Evolutionary conservation across 2,329 filamentous ascomycete genomes (phyloP).

Genomic region (Sporothrix humicola): DNA sequence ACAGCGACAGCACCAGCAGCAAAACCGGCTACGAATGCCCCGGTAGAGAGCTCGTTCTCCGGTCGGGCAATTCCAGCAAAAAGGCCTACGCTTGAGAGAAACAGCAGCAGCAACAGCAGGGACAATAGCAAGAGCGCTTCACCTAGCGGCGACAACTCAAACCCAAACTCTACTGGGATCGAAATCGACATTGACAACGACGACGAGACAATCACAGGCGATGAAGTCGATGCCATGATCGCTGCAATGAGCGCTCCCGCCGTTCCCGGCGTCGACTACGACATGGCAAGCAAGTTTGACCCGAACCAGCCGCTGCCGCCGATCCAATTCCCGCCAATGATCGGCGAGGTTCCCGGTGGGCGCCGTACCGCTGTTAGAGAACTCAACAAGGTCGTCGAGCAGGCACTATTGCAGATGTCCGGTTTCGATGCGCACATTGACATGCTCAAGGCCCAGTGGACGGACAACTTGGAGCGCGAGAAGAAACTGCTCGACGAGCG

Average conservation of each 20-base stretch:
- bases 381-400: conserved; percentile 38
- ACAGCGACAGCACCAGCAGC: background rate
- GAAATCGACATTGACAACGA: background rate
- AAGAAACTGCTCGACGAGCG: conserved; percentile 37
- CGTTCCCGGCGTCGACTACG: conserved; percentile 39
- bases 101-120: background rate
- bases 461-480: conserved; percentile 41
- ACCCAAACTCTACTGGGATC: background rate
- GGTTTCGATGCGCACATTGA: conserved; percentile 41
- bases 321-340: conserved; percentile 22
- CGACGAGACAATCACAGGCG: conserved; percentile 34
- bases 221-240: conserved; percentile 43
- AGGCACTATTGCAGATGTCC: conserved; percentile 38
- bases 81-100: background rate
- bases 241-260: conserved; percentile 41
- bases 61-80: no score
- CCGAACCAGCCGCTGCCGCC: conserved; percentile 34
- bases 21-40: background rate
- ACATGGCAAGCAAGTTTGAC: conserved; percentile 33
- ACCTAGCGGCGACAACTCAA: background rate
- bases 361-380: conserved; percentile 35
- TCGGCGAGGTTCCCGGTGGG: conserved; percentile 20
- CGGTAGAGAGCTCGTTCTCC: no score
- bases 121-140: background rate
- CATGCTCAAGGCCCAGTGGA: conserved; percentile 36